Evolutionary conservation across 1,139 yeast genomes (phyloP).

Genomic region (Diutina rugosa): DNA sequence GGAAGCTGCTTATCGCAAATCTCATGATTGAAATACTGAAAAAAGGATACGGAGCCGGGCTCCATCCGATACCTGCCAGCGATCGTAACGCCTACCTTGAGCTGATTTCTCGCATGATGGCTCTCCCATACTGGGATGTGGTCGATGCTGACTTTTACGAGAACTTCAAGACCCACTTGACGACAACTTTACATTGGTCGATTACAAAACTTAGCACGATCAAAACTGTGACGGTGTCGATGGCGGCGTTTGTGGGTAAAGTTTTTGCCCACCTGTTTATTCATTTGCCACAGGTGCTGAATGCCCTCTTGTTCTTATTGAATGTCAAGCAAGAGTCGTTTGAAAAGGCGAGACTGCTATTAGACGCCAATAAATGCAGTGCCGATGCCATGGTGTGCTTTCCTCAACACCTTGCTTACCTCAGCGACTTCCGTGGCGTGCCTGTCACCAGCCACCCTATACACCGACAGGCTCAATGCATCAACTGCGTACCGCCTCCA

Average conservation of each 20-base stretch:
- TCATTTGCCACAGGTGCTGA: conserved; percentile 47
- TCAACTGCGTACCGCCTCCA: conserved; percentile 35
- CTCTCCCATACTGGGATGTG: conserved; percentile 50
- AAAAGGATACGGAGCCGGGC: background rate
- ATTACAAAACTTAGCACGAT: conserved; percentile 35
- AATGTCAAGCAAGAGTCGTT: conserved; percentile 33
- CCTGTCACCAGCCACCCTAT: background rate
- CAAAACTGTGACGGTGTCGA: conserved; percentile 43
- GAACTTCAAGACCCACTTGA: conserved; percentile 22
- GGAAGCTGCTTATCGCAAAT: conserved; percentile 41
- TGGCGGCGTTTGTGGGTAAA: conserved; percentile 72
- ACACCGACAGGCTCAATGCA: background rate
- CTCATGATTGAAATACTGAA: conserved; percentile 10
- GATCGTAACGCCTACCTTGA: conserved; percentile 68
- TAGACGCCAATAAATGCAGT: background rate
- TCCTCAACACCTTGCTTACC: conserved; percentile 23
- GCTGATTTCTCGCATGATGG: conserved; percentile 52
- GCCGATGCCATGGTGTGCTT: conserved; percentile 11
- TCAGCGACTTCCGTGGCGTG: conserved; percentile 25
- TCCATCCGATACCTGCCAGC: conserved; percentile 6
- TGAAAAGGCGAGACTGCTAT: background rate
- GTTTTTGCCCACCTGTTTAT: conserved; percentile 58
- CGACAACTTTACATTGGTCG: conserved; percentile 44
- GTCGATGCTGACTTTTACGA: conserved; percentile 11
- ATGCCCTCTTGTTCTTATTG: conserved; percentile 46